phyloP scores from a whole-genome alignment of 306 rosid species.

The Hylodesmum podocarpum region DNA sequence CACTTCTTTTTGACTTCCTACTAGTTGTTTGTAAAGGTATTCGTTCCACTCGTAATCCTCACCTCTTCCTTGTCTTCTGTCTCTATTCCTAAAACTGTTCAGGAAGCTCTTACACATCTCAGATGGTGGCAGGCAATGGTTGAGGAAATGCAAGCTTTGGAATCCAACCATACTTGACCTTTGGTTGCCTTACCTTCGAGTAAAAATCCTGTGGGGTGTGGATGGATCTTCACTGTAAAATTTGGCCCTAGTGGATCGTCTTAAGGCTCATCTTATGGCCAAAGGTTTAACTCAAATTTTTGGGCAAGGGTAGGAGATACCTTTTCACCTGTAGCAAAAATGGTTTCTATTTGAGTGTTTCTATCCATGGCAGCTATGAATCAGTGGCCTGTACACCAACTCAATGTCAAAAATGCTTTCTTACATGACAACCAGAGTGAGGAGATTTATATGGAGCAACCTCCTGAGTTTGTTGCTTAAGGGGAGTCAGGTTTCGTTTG shows the following conservation, averaged over 20 bases:
- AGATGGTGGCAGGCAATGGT: neutral
- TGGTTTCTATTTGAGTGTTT: neutral
- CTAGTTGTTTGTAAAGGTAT: too few species aligned
- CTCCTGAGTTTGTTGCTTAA: neutral
- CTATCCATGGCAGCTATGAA: neutral
- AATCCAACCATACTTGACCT: neutral
- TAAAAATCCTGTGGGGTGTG: neutral
- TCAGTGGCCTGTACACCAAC: neutral
- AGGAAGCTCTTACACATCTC: neutral
- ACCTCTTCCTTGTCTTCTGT: neutral
- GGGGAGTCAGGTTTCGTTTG: neutral
- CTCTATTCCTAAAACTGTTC: neutral
- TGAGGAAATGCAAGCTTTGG: neutral
- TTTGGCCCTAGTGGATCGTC: neutral
- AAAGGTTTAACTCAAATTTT: neutral
- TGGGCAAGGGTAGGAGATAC: too few species aligned
- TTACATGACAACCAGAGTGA: neutral
- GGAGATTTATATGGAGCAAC: neutral
- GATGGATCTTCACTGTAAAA: neutral
- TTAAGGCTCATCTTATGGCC: neutral
- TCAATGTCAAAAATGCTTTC: neutral
- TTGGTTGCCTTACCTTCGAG: neutral
- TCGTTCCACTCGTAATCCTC: too few species aligned
- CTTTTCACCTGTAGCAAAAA: too few species aligned
- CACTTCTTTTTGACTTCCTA: too few species aligned